Base-by-base conservation (phyloP, 108 stramenopile species). In the Nitzschia inconspicua region DNA sequence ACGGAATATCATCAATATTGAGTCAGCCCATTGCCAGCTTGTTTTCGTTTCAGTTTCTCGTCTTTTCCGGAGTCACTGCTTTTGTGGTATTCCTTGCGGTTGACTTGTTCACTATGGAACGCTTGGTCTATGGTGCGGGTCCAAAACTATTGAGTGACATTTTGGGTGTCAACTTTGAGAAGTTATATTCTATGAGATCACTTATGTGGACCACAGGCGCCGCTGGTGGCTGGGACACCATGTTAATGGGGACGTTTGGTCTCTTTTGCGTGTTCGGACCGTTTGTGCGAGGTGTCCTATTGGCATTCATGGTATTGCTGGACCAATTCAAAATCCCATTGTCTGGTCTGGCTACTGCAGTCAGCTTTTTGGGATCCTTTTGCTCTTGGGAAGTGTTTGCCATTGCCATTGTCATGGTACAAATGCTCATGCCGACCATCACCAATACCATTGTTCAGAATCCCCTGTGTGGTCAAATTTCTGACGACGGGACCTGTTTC, bases 351-450 rank as follows among this genome's bases (percentile, higher is more conserved):
- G 60, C 70, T 34, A 75, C 80, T 22, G 31, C 73, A 18, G 73
- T 93, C 37, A 80, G 84, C 49, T 78, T 82, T 42, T 56, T 89
- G 0, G 91, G 88, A 27, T 78, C 85, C 18, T 89, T 93, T 77
- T 87, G 91, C 52, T 80, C 86, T 4, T 93, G 91, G 91, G 91
- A 93, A 62, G 91, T 93, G 1, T 78, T 93, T 42, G 56, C 78
- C 7, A 63, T 88, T 4, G 91, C 88, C 14, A 70, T 83, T 24
- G 48, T 80, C 47, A 85, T 93, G 82, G 85, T 89, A 25, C 80
- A 87, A 28, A 57, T 79, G 43, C 75, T 88, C 56, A 93, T 93
- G 81, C 91, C 91, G 2, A 57, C 72, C 32, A 85, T 88, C 43
- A 93, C 91, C 14, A 61, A 71, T 32, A 93, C 91, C 1, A 89